These are phyloP conservation scores for Paramarasmius palmivorus DNA, from an alignment of 1,284 basidiomycete genomes.

Conservation along the genomic window DNA sequence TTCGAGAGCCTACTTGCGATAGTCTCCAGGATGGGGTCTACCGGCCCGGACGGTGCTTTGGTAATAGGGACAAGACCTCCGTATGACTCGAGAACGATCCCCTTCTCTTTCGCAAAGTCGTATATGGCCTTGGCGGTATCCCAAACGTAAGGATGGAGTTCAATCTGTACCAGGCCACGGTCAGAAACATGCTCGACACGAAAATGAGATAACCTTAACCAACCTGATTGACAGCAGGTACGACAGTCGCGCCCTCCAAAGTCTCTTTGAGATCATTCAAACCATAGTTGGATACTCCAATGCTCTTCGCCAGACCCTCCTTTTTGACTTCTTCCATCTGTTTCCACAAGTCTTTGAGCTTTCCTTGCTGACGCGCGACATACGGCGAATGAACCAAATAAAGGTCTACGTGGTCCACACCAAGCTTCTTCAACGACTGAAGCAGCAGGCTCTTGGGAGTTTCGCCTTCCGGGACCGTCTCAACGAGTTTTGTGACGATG, in stretches of 20 bases:
- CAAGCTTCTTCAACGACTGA: slow-evolving; percentile 60
- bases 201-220: slow-evolving; percentile 16
- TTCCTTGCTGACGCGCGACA: slow-evolving; percentile 37
- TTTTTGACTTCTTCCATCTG: slow-evolving; percentile 69
- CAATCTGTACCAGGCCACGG: slow-evolving; percentile 51
- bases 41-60: slow-evolving; percentile 54
- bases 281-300: slow-evolving; percentile 86
- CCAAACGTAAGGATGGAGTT: slow-evolving; percentile 81
- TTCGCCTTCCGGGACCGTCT: slow-evolving; percentile 35
- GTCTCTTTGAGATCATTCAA: slow-evolving; percentile 67
- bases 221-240: slow-evolving; percentile 82
- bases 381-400: slow-evolving; percentile 75
- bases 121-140: slow-evolving; percentile 56
- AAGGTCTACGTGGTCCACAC: slow-evolving; percentile 71
- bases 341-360: slow-evolving; percentile 64
- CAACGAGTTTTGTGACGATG: slow-evolving; percentile 66
- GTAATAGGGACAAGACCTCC: slow-evolving; percentile 64
- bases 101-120: slow-evolving; percentile 54
- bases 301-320: slow-evolving; percentile 71
- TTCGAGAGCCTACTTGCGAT: slow-evolving; percentile 13
- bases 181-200: too few species aligned
- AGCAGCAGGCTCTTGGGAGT: slow-evolving; percentile 52
- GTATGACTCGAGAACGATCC: slow-evolving; percentile 71
- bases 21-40: slow-evolving; percentile 39
- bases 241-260: slow-evolving; percentile 54